Evolutionary conservation across 306 rosid genomes (phyloP).

Genomic region (Alnus rubra): DNA sequence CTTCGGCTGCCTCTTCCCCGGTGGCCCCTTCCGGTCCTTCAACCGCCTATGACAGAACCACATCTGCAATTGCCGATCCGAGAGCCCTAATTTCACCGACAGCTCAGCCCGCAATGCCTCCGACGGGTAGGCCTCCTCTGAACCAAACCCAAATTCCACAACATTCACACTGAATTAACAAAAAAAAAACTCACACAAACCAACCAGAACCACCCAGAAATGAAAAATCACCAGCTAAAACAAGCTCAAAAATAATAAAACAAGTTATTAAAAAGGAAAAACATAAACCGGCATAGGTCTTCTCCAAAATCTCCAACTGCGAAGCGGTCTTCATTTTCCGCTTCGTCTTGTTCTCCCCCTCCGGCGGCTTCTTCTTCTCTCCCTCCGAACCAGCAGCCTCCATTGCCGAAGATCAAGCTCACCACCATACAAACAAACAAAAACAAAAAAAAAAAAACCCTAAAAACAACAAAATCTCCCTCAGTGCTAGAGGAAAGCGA

Average conservation of each 20-base stretch:
- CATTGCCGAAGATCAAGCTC: constrained; percentile 45
- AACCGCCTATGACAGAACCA: constrained; percentile 85
- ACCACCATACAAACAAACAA: not conserved
- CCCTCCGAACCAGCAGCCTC: constrained; percentile 54
- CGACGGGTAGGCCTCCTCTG: constrained; percentile 64
- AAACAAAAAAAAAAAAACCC: constrained; percentile 17
- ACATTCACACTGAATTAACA: constrained; percentile 13
- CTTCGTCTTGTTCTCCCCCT: constrained; percentile 60
- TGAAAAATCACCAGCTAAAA: not conserved
- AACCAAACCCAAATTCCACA: constrained; percentile 25
- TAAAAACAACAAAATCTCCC: not conserved
- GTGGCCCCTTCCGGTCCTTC: constrained; percentile 56
- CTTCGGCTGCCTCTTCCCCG: constrained; percentile 32
- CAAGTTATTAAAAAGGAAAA: not conserved
- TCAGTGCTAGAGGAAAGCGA: no score
- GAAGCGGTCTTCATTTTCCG: constrained; percentile 78
- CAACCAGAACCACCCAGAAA: not conserved
- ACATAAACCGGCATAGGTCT: constrained; percentile 57
- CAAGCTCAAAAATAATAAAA: not conserved
- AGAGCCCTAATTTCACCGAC: constrained; percentile 49
- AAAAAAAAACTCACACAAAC: not conserved
- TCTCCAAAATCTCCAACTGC: constrained; percentile 66
- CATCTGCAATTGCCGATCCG: constrained; percentile 87
- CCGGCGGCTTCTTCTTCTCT: constrained; percentile 51
- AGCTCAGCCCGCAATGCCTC: constrained; percentile 63